Evolutionary conservation across 352 stramenopile species (phyloP), one percentile per base, ranked within the genome.

Genomic region (Blastocystis sp.): DNA sequence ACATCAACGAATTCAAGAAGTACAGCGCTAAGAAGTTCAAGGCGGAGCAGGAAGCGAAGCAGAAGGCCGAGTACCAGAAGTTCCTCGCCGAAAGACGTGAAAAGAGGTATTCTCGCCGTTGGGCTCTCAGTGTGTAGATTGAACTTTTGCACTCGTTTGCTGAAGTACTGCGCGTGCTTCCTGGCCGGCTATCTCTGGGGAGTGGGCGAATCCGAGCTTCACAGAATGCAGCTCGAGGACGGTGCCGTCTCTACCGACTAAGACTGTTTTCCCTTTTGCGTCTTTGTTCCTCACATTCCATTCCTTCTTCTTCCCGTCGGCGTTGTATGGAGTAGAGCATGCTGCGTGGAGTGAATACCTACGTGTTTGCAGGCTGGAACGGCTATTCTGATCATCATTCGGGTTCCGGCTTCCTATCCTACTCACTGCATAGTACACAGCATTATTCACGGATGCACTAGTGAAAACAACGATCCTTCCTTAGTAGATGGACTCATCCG

Each of bases 21-120:
- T 85, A 85, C 51, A 85, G 74, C 39, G 74, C 74, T 31, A 26
- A 62, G 41, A 85, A 85, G 55, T 33, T 85, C 50, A 85, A 85
- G 33, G 55, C 65, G 4, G 74, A 85, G 51, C 50, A 69, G 55
- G 74, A 85, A 21, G 74, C 74, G 1, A 85, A 85, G 74, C 26
- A 69, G 60, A 85, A 85, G 51, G 74, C 74, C 3, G 74, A 85
- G 31, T 85, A 85, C 61, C 55, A 85, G 35, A 51, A 85, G 29
- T 85, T 85, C 60, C 35, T 85, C 9, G 31, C 50, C 13, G 74
- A 85, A 50, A 16, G 74, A 85, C 74, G 74, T 26, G 29, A 62
- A n/a, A 62, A 51, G 31, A 66, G 74, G 74, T 85, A 31, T 16
- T 13, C 66, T 0, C 4, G 19, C 1, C 1, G 3, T 13, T 29